Conservation (phyloP, 352 stramenopile species). For the Phytopythium sindhum region DNA sequence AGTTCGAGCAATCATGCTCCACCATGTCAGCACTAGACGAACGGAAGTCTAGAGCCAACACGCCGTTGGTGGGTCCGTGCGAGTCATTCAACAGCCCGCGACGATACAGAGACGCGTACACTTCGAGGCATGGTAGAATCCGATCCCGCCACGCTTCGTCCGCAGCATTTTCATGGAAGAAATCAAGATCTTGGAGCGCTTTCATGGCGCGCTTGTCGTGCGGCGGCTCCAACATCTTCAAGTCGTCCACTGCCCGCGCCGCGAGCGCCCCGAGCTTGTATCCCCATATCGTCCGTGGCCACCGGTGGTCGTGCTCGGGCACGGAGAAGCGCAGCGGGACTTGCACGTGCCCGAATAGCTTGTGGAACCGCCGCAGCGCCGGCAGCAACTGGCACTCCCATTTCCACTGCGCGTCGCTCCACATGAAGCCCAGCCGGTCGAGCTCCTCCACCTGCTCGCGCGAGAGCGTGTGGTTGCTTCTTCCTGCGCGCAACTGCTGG, state of each 20-base stretch:
- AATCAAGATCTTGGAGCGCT: constrained; percentile 39
- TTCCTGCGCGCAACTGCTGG: constrained; percentile 72
- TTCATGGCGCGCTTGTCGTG: constrained; percentile 12
- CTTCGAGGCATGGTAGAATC: constrained; percentile 39
- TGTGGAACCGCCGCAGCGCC: constrained; percentile 72
- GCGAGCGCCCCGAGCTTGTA: constrained; percentile 68
- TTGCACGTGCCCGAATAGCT: constrained; percentile 82
- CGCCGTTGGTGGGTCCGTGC: not conserved
- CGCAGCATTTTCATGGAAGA: constrained; percentile 29
- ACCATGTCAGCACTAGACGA: not conserved
- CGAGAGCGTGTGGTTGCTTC: constrained; percentile 36
- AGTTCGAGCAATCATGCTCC: not conserved
- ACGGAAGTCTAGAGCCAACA: not conserved
- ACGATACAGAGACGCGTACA: constrained; percentile 22
- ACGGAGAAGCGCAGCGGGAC: constrained; percentile 90
- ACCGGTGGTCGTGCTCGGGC: constrained; percentile 60
- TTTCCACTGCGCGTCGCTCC: constrained; percentile 69
- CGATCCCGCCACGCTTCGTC: constrained; percentile 29
- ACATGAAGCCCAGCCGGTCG: constrained; percentile 64
- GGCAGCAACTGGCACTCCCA: constrained; percentile 55
- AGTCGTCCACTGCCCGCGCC: constrained; percentile 15
- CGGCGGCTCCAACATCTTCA: constrained; percentile 28
- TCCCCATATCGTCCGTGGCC: constrained; percentile 77
- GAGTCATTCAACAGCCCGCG: not conserved
- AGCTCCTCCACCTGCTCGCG: constrained; percentile 29